Base-by-base conservation (phyloP, 306 rosid genomes). In the Luffa acutangula region DNA sequence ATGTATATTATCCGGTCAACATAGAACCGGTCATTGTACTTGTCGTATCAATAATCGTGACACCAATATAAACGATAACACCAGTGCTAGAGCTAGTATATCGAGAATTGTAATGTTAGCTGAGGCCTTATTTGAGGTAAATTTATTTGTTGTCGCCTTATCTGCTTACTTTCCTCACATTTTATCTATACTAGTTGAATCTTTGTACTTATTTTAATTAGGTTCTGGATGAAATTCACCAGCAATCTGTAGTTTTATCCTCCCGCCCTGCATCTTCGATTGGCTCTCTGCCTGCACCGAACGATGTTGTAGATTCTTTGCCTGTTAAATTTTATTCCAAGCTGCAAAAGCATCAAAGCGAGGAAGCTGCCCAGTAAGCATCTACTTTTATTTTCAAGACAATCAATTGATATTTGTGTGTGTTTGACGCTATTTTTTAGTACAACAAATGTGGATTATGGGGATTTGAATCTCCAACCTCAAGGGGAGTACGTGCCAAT, bases 171-270 rank as follows among this genome's bases (percentile, higher is more conserved):
- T 83, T 80, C 76, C 87, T 69, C 53, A 46, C 57, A 57, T 71
- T 78, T 78, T 71, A 34, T 89, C 85, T 87, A 88, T 86, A 52
- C 86, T 65, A 81, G 81, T 88, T 93, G 86, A 91, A 90, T 82
- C 56, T 84, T 82, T 89, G 45, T 83, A 82, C 87, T 76, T 87
- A 89, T 85, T 81, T 88, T 91, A 83, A 96, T 88, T 96, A 96
- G 99, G 99, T 96, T 91, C 97, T 96, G 98, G 99, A 96, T 96
- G 99, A 96, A 90, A 96, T 96, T 91, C 99, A 96, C 91, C 99
- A 96, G 98, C 99, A 96, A 89, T 91, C 99, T 57, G 96, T 89
- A 75, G 99, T 95, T 85, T 86, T 93, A 82, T 90, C 99, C 66
- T 88, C 99, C 78, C 98, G 93, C 31, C 97, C 94, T 80, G 94